phyloP scores from a whole-genome alignment of 164 flowering plant species.

The Dillenia suffruticosa region DNA sequence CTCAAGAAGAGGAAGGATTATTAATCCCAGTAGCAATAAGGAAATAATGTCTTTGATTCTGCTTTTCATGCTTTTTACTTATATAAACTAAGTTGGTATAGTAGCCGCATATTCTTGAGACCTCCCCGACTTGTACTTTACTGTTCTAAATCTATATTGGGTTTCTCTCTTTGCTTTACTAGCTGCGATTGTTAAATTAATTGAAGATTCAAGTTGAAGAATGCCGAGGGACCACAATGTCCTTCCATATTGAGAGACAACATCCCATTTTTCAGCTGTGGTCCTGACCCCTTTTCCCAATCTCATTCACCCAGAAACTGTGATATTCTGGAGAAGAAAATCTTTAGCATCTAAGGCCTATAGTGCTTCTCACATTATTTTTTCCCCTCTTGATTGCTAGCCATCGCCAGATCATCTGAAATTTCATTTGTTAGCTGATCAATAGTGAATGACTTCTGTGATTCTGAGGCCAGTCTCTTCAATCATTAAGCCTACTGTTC shows the following conservation, averaged over 20 bases:
- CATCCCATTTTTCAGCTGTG: slow-evolving; percentile 6
- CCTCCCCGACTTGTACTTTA: slow-evolving; percentile 24
- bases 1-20: not conserved
- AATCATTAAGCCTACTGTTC: not conserved
- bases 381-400: too few relatives aligned
- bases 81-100: not conserved
- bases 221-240: slow-evolving; percentile 16
- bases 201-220: not conserved
- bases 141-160: slow-evolving; percentile 3
- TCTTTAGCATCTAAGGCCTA: too few relatives aligned
- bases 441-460: too few relatives aligned
- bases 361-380: too few relatives aligned
- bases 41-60: not conserved
- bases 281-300: slow-evolving; percentile 13
- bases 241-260: slow-evolving; percentile 2
- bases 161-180: not conserved
- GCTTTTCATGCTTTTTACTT: slow-evolving; percentile 2
- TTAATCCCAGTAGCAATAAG: not conserved
- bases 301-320: too few relatives aligned
- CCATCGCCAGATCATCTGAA: too few relatives aligned
- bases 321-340: too few relatives aligned
- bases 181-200: slow-evolving; percentile 4
- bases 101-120: slow-evolving; percentile 58
- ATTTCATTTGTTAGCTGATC: too few relatives aligned
- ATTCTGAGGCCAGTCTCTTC: not conserved